Percentiles rank a stretch among this genome's conserved stretches.
phyloP scores from a whole-genome alignment of 257 asterid genomes.

The Petunia secreta region DNA sequence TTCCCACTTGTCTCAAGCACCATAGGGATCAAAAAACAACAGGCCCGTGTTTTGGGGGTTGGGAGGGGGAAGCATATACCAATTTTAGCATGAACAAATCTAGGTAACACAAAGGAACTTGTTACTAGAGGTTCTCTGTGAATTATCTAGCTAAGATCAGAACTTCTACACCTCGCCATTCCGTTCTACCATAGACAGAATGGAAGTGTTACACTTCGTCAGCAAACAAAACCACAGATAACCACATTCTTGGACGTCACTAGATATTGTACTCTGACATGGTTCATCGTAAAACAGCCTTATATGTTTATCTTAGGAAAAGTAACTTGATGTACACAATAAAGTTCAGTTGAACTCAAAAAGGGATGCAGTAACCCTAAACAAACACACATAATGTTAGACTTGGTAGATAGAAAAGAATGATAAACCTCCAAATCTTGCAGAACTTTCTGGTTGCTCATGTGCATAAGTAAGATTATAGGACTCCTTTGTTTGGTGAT shows the following conservation, averaged over 20 bases:
- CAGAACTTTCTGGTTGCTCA: conserved; percentile 92
- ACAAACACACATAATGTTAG: not conserved
- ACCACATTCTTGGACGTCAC: not conserved
- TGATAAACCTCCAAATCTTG: conserved; percentile 83
- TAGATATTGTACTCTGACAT: not conserved
- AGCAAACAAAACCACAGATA: conserved; percentile 3
- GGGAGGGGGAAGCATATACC: too few relatives aligned
- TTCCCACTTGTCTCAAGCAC: too few relatives aligned
- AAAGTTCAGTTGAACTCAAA: not conserved
- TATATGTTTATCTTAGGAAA: conserved; percentile 7
- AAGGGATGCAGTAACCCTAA: not conserved
- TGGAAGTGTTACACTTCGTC: conserved; percentile 10
- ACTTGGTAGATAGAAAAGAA: conserved; percentile 18
- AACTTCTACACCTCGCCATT: conserved; percentile 7
- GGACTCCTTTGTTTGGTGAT: conserved; percentile 94
- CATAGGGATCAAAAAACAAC: too few relatives aligned
- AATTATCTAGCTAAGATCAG: not conserved
- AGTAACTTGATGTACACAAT: not conserved
- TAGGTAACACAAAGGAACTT: too few relatives aligned
- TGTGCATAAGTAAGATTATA: conserved; percentile 95
- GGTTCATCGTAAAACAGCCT: conserved; percentile 15
- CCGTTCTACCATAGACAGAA: not conserved
- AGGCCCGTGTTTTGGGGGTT: too few relatives aligned
- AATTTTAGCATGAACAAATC: too few relatives aligned
- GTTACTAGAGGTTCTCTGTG: not conserved